Evolutionary conservation across 1,284 basidiomycete species (phyloP), one percentile per base, ranked within the genome.

Genomic region (Mycosarcoma mackinlayi): DNA sequence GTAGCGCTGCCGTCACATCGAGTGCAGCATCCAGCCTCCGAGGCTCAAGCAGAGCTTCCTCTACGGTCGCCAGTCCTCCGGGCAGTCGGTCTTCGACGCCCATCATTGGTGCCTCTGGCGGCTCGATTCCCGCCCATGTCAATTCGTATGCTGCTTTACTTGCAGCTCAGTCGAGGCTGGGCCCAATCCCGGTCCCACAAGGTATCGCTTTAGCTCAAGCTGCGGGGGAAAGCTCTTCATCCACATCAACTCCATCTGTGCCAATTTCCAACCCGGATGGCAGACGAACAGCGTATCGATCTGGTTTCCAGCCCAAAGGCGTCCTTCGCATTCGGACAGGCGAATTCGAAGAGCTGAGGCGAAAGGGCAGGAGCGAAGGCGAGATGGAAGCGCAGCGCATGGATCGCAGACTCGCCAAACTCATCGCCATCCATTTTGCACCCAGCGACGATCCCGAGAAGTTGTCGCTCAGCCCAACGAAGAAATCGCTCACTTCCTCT

Each of bases 321-420:
- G 72, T 73, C 10, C 40, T 72, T 13, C 56, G 76, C n/a, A 33
- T 70, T 4, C 33, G 75, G 6, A 75, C 71, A 2, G 59, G 54
- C 28, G 76, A 75, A 19, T 80, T 74, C 30, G 34, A 54, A 25
- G 52, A 54, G 35, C 30, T 51, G 35, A 49, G 76, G 21, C 48
- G 53, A 13, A 63, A 61, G 24, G 37, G 44, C 0, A 34, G 62
- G 8, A 56, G 58, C 23, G 42, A 63, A 37, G 68, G 75, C 13
- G 75, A 78, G 41, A 64, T 79, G 51, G 72, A 79, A 40, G 73
- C 64, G 33, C 75, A 80, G 54, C 61, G 78, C 18, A 73, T 80
- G 69, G 71, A 78, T 57, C 58, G 78, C 11, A 49, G 78, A 14
- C 55, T 80, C 9, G 76, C 66, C 3, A 80, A 80, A 45, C 69